Conservation (phyloP, 140 eudicot species). For the Ambrosia hybrid region DNA sequence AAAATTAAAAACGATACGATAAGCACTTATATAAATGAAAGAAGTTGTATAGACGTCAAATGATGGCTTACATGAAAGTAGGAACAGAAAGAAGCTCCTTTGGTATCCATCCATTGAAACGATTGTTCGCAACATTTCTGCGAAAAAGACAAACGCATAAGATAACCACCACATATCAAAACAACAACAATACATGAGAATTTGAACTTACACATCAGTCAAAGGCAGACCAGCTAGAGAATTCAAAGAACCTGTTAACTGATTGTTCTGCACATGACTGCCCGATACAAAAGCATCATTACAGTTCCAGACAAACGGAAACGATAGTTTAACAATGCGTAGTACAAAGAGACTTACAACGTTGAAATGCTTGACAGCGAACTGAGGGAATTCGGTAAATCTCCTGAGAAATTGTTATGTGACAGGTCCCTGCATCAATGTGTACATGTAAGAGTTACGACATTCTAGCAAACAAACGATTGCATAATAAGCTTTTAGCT, state of each 20-base stretch:
- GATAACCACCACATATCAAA: slow-evolving; percentile 15
- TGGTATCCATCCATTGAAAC: slow-evolving; percentile 94
- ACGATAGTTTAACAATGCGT: not conserved
- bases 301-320: slow-evolving; percentile 5
- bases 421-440: slow-evolving; percentile 78
- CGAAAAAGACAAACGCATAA: slow-evolving; percentile 9
- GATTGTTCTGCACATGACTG: slow-evolving; percentile 87
- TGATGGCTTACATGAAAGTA: slow-evolving; percentile 59
- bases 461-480: slow-evolving; percentile 9
- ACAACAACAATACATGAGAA: slow-evolving; percentile 11
- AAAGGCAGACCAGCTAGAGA: slow-evolving; percentile 65
- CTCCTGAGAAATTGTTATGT: slow-evolving; percentile 76
- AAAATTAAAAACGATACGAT: not conserved
- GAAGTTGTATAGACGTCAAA: not conserved
- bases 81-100: slow-evolving; percentile 72
- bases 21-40: not conserved
- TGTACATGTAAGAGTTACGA: slow-evolving; percentile 11
- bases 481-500: slow-evolving; percentile 1
- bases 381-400: slow-evolving; percentile 73
- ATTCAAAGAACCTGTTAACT: slow-evolving; percentile 74
- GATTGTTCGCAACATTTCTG: slow-evolving; percentile 94
- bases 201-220: slow-evolving; percentile 64
- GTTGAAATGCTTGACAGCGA: slow-evolving; percentile 73
- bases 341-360: slow-evolving; percentile 54
- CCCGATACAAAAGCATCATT: slow-evolving; percentile 23